These are phyloP conservation scores for Parathielavia hyrcaniae DNA, from an alignment of 495 filamentous ascomycete species.

Conservation along the genomic window DNA sequence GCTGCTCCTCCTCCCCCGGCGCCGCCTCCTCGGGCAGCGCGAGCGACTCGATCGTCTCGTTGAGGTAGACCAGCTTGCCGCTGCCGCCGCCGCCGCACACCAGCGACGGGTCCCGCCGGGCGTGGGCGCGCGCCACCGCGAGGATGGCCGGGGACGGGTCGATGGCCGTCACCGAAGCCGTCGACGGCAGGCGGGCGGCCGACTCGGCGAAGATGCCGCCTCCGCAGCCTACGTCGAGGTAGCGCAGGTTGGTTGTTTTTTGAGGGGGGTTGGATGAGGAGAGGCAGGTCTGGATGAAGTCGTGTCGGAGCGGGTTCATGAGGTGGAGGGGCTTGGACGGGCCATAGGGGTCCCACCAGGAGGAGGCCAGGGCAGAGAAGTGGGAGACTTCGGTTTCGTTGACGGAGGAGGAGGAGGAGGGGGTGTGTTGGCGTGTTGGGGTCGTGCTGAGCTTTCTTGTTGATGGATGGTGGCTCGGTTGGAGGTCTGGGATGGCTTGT, in stretches of 20 bases:
- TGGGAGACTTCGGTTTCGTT: slow-evolving; percentile 83
- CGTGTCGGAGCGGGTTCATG: slow-evolving; percentile 95
- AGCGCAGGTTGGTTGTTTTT: slow-evolving; percentile 44
- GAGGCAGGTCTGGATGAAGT: slow-evolving; percentile 75
- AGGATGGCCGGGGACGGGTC: slow-evolving; percentile 80
- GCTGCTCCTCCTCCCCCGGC: slow-evolving; percentile 40
- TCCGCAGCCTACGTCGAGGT: slow-evolving; percentile 92
- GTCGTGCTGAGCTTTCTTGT: slow-evolving; percentile 1
- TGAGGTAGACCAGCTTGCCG: slow-evolving; percentile 61
- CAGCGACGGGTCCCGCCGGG: slow-evolving; percentile 57
- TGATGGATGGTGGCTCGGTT: slow-evolving; percentile 3
- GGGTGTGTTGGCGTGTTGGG: neutral
- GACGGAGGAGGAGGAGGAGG: slow-evolving; percentile 51
- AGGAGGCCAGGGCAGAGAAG: slow-evolving; percentile 85
- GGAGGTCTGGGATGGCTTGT: neutral
- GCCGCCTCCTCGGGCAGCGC: slow-evolving; percentile 29
- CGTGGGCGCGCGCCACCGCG: slow-evolving; percentile 69
- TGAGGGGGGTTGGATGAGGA: slow-evolving; percentile 32
- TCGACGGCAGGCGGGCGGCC: slow-evolving; percentile 66
- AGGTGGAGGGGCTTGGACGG: slow-evolving; percentile 87
- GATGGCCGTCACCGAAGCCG: slow-evolving; percentile 67
- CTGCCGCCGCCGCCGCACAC: too few relatives aligned
- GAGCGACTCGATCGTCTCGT: slow-evolving; percentile 63
- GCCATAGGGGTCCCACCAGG: slow-evolving; percentile 97
- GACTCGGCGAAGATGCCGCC: slow-evolving; percentile 95